Base-by-base conservation (phyloP, 2,329 filamentous ascomycete genomes). In the Xylariaceae sp. region DNA sequence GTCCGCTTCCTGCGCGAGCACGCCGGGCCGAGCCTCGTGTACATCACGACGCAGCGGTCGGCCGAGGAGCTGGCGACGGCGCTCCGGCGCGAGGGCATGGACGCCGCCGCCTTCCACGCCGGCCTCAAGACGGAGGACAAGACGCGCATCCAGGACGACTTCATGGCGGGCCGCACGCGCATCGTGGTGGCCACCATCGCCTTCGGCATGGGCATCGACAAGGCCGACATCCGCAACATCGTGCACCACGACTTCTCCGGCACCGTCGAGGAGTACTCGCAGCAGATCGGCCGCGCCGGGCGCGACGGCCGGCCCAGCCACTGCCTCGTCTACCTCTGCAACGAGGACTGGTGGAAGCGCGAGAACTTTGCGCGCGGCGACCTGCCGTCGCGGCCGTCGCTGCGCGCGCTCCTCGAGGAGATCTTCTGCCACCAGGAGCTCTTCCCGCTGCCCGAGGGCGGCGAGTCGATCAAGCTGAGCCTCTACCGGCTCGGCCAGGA, bases 361-460 rank as follows among this genome's bases (percentile, higher is more conserved):
- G 75, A 80, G 41, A 67, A 70, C 40, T 78, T 80, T 47, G 68
- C 72, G 1, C 64, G 74, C 6, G 72, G 75, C 1, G 75, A 80
- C 38, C 53, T 79, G 1, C 75, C 76, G 0, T 75, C 74, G 3
- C 57, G 55, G 0, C 49, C 57, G 7, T 73, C 70, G 0, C 51
- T 80, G 1, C 54, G 52, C 4, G 47, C 51, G 0, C 53, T 80
- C 1, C 51, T 81, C 3, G 47, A 61, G 5, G 64, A 76, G 2
- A 61, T 80, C 6, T 75, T 78, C 36, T n/a, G n/a, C n/a, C 55
- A 57, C 17, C 43, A 49, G 0, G 49, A 58, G 8, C 52, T 52
- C 6, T 38, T 42, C 3, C 42, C 47, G 1, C 47, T 61, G 2
- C 49, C 53, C 3, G 44, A 35, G 12, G 40, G 60, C 3, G 65